phyloP scores from a whole-genome alignment of 164 flowering plant genomes.

The Macadamia integrifolia region DNA sequence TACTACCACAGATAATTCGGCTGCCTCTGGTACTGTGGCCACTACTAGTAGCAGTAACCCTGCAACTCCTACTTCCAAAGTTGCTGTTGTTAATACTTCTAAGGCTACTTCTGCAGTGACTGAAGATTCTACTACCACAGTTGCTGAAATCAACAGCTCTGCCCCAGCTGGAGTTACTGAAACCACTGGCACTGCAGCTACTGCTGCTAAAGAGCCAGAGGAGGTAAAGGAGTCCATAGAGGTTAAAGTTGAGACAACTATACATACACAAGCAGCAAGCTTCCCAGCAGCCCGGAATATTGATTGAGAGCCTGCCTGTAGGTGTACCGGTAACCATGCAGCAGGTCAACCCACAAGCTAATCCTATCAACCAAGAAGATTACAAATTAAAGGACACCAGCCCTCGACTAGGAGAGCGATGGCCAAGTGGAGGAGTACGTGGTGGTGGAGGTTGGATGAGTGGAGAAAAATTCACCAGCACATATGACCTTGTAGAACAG shows the following conservation, averaged over 20 bases:
- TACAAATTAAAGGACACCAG: conserved; percentile 32
- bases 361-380: conserved; percentile 17
- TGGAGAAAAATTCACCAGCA: conserved; percentile 28
- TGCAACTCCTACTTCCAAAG: conserved; percentile 3
- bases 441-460: conserved; percentile 30
- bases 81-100: conserved; percentile 5
- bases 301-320: conserved; percentile 6
- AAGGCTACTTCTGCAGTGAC: background rate
- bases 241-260: background rate
- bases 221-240: conserved; percentile 2
- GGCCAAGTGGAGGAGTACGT: conserved; percentile 30
- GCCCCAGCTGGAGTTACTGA: conserved; percentile 9
- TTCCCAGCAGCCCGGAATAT: conserved; percentile 6
- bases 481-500: conserved; percentile 44
- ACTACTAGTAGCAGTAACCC: background rate
- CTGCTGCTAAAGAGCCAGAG: conserved; percentile 3
- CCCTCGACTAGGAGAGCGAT: conserved; percentile 36
- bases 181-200: background rate
- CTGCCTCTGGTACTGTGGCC: background rate
- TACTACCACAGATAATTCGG: background rate
- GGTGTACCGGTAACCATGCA: conserved; percentile 25
- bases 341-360: conserved; percentile 14
- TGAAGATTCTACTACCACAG: background rate
- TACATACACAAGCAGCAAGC: conserved; percentile 1
- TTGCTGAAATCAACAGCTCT: background rate